Conservation (phyloP, 305 asterid species). For the Rubia balearica region DNA sequence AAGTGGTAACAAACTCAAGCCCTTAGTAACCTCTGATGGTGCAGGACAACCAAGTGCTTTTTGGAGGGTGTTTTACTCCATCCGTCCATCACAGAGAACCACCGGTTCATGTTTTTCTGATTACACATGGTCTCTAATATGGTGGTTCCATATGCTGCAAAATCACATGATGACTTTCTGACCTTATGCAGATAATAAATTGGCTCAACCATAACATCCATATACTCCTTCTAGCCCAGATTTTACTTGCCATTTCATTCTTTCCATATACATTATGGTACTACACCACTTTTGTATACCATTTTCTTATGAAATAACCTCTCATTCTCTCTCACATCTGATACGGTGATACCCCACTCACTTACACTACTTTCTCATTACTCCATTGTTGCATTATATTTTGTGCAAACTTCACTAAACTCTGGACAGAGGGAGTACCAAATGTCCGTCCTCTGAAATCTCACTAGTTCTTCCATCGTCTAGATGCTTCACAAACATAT, state of each 20-base stretch:
- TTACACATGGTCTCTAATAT: neutral
- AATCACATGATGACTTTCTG: neutral
- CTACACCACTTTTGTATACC: neutral
- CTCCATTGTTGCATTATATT: neutral
- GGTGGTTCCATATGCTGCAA: neutral
- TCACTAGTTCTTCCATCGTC: neutral
- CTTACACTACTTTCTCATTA: neutral
- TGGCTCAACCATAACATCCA: neutral
- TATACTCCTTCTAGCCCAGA: neutral
- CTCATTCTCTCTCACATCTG: neutral
- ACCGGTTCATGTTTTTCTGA: neutral
- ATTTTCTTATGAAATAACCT: neutral
- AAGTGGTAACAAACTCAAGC: neutral
- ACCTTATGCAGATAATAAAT: neutral
- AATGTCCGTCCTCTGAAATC: neutral
- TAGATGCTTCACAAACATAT: neutral
- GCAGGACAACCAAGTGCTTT: neutral
- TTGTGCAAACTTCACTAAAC: neutral
- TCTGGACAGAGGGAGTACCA: neutral
- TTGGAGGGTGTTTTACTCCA: neutral
- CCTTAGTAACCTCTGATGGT: neutral
- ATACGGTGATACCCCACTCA: neutral
- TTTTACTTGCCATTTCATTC: neutral
- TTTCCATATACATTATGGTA: neutral
- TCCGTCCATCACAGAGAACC: neutral